phyloP scores from a whole-genome alignment of 345 rosid genomes.

The Ceriops zippeliana region DNA sequence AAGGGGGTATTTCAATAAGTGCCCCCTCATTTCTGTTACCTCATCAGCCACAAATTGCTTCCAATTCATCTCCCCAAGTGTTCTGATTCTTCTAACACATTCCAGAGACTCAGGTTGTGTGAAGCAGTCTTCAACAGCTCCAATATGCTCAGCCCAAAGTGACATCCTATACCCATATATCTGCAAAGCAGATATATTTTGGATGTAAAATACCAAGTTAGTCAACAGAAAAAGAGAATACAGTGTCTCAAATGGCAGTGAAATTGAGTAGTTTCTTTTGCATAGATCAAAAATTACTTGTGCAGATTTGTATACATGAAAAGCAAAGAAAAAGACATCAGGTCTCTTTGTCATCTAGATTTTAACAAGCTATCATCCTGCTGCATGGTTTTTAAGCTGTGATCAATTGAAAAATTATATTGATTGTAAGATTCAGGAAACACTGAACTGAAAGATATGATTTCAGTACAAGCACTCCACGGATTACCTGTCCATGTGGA shows the following conservation, averaged over 20 bases:
- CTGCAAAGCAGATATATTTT: slow-evolving; percentile 29
- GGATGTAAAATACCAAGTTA: neutral
- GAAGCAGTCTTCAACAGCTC: slow-evolving; percentile 57
- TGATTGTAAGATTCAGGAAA: neutral
- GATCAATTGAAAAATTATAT: too few species aligned
- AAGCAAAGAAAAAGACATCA: too few species aligned
- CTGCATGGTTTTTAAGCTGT: too few species aligned
- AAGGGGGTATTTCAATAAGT: slow-evolving; percentile 79
- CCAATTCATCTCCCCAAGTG: slow-evolving; percentile 66
- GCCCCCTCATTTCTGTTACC: slow-evolving; percentile 78
- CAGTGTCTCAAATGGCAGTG: neutral
- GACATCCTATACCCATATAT: slow-evolving; percentile 91
- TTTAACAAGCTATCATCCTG: too few species aligned
- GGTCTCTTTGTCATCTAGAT: too few species aligned
- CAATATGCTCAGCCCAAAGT: slow-evolving; percentile 91
- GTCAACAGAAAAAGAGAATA: neutral
- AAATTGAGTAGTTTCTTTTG: neutral
- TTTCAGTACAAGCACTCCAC: neutral
- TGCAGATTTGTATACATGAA: too few species aligned
- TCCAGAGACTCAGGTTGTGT: slow-evolving; percentile 65
- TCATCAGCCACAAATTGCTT: slow-evolving; percentile 59
- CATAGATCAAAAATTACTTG: neutral
- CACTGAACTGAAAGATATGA: neutral
- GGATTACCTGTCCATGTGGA: slow-evolving; percentile 78
- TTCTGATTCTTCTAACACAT: slow-evolving; percentile 65